A percentile compares a stretch with the other conserved stretches of the same genome.
phyloP scores from a whole-genome alignment of 2,329 filamentous ascomycete species.

The Proliferodiscus dingleyae region DNA sequence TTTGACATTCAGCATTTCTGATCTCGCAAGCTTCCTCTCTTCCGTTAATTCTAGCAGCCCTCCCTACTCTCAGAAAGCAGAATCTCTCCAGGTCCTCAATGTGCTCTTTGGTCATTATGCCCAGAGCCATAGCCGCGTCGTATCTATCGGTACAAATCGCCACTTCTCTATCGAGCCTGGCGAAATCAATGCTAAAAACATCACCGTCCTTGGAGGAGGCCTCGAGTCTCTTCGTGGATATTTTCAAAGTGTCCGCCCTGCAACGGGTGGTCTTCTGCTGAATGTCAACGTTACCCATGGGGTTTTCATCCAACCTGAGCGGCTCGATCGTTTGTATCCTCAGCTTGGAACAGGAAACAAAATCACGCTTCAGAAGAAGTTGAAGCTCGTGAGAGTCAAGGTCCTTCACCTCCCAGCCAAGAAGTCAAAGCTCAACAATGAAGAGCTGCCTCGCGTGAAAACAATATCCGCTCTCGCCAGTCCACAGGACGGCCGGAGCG shows the following conservation, averaged over 20 bases:
- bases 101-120: slow-evolving; percentile 49
- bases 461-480: slow-evolving; percentile 43
- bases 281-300: slow-evolving; percentile 59
- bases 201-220: slow-evolving; percentile 41
- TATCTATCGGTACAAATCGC: slow-evolving; percentile 48
- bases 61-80: slow-evolving; percentile 35
- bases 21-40: slow-evolving; percentile 19
- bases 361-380: slow-evolving; percentile 16
- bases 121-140: slow-evolving; percentile 31
- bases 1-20: slow-evolving; percentile 17
- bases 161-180: slow-evolving; percentile 41
- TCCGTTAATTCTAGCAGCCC: slow-evolving; percentile 10
- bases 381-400: slow-evolving; percentile 38
- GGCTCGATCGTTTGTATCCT: slow-evolving; percentile 35
- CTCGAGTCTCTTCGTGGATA: slow-evolving; percentile 56
- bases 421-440: slow-evolving; percentile 31
- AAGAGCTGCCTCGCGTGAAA: slow-evolving; percentile 36
- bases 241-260: slow-evolving; percentile 55
- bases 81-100: slow-evolving; percentile 54
- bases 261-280: slow-evolving; percentile 51
- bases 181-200: slow-evolving; percentile 19
- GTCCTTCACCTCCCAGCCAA: slow-evolving; percentile 35
- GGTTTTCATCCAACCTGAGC: slow-evolving; percentile 49
- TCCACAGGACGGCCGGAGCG: slow-evolving; percentile 32
- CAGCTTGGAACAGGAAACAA: slow-evolving; percentile 27